Percentiles rank a stretch among this genome's conserved stretches.
These are phyloP conservation scores for Hygrocybe punicea DNA, from an alignment of 768 basidiomycete genomes.

Conservation along the genomic window DNA sequence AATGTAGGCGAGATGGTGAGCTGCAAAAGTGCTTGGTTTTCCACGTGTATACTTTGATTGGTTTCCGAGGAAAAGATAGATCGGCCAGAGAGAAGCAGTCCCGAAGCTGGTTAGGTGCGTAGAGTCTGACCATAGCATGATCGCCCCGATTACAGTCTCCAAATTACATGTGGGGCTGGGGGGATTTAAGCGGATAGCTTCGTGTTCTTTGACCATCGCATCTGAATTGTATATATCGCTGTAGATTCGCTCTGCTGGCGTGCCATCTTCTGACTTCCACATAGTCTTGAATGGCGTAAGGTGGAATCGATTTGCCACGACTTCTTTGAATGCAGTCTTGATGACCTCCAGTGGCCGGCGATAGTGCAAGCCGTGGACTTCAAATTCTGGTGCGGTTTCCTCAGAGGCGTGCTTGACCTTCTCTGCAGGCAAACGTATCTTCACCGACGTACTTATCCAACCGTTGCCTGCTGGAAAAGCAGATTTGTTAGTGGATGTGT, in stretches of 20 bases:
- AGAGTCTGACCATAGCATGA: constrained; percentile 30
- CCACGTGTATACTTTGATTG: constrained; percentile 32
- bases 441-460: constrained; percentile 21
- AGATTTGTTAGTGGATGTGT: constrained; percentile 1
- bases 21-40: constrained; percentile 17
- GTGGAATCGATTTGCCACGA: constrained; percentile 10
- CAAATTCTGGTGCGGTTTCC: constrained; percentile 12
- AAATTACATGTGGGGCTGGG: constrained; percentile 11
- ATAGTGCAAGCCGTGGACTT: constrained; percentile 20
- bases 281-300: constrained; percentile 14
- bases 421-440: constrained; percentile 25
- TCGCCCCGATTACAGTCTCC: constrained; percentile 10
- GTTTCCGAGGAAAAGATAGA: constrained; percentile 34
- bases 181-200: constrained; percentile 3
- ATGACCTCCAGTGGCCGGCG: constrained; percentile 19
- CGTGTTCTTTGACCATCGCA: constrained; percentile 12
- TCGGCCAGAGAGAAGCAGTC: constrained; percentile 30
- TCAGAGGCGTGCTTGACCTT: constrained; percentile 14
- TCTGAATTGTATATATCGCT: constrained; percentile 18
- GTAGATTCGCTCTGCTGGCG: constrained; percentile 4
- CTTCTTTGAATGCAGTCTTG: constrained; percentile 3
- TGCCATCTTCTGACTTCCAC: too few species aligned
- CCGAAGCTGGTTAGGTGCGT: constrained; percentile 30
- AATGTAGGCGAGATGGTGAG: constrained; percentile 34
- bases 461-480: constrained; percentile 12